These are phyloP conservation scores for Beverwykella pulmonaria DNA, from an alignment of 495 filamentous ascomycete species.

Conservation along the genomic window DNA sequence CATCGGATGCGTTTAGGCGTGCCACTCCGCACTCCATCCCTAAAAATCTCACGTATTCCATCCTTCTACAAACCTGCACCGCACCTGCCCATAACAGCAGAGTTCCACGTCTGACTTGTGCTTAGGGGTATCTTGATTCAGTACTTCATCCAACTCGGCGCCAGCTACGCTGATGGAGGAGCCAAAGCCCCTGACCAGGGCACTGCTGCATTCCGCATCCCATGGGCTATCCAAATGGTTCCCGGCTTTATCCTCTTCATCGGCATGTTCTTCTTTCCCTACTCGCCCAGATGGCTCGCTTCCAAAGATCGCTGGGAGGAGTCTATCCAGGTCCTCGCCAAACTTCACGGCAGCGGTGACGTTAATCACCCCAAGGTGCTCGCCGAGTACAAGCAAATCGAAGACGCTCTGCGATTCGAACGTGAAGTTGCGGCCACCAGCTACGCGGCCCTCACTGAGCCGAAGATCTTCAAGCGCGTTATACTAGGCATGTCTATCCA, in stretches of 20 bases:
- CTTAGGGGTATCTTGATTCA: slow-evolving; percentile 52
- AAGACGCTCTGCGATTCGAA: slow-evolving; percentile 65
- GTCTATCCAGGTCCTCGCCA: slow-evolving; percentile 61
- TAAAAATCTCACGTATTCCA: too few species aligned
- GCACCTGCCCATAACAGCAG: too few species aligned
- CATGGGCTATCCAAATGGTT: slow-evolving; percentile 73
- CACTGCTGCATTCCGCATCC: slow-evolving; percentile 68
- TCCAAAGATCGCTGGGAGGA: slow-evolving; percentile 78
- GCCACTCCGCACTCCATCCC: not conserved
- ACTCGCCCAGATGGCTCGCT: slow-evolving; percentile 75
- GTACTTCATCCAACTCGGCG: slow-evolving; percentile 74
- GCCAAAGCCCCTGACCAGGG: slow-evolving; percentile 60
- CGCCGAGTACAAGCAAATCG: slow-evolving; percentile 68
- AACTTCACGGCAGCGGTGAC: slow-evolving; percentile 66
- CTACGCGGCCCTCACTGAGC: slow-evolving; percentile 61
- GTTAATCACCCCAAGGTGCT: slow-evolving; percentile 63
- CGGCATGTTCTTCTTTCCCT: slow-evolving; percentile 72
- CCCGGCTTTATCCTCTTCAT: slow-evolving; percentile 66
- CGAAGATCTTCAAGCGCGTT: slow-evolving; percentile 69
- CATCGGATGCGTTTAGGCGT: not conserved
- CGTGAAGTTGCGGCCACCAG: slow-evolving; percentile 59
- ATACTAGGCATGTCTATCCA: slow-evolving; percentile 72
- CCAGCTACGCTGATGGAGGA: slow-evolving; percentile 63
- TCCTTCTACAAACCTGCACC: too few species aligned
- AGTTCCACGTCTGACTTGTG: not conserved